phyloP scores from a whole-genome alignment of 1,284 basidiomycete genomes.

The Sporisorium reilianum region DNA sequence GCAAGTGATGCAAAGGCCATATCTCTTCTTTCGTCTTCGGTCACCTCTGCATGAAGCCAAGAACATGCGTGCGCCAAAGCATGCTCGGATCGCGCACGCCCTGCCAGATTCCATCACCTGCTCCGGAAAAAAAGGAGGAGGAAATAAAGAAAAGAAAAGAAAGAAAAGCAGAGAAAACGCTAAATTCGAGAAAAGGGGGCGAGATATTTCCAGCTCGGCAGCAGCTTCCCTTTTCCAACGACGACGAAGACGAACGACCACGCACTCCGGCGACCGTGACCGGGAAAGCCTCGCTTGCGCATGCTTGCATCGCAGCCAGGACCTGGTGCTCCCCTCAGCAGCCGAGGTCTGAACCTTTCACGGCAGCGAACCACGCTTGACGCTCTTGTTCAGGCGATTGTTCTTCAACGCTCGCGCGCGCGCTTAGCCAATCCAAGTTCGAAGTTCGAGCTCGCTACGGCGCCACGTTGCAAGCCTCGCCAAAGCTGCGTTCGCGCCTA shows the following conservation, averaged over 20 bases:
- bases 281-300: slow-evolving; percentile 1
- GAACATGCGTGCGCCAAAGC: too few species aligned
- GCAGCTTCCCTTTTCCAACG: background rate
- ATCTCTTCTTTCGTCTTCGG: too few species aligned
- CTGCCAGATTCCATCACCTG: too few species aligned
- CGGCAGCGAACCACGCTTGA: background rate
- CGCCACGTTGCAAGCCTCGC: slow-evolving; percentile 2
- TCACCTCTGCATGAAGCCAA: too few species aligned
- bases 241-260: background rate
- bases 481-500: background rate
- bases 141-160: background rate
- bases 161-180: background rate
- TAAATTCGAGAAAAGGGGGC: too few species aligned
- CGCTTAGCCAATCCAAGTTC: background rate
- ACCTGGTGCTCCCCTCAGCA: background rate
- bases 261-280: slow-evolving; percentile 2
- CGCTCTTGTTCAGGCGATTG: too few species aligned
- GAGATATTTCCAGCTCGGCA: background rate
- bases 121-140: too few species aligned
- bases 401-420: too few species aligned
- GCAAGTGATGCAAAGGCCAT: too few species aligned
- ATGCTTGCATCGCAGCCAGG: background rate
- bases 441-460: background rate
- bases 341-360: background rate
- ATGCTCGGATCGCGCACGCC: too few species aligned